A percentile compares a stretch with the other conserved stretches of the same genome.
phyloP scores from a whole-genome alignment of 2,329 filamentous ascomycete genomes.

The Monosporascus sp. region DNA sequence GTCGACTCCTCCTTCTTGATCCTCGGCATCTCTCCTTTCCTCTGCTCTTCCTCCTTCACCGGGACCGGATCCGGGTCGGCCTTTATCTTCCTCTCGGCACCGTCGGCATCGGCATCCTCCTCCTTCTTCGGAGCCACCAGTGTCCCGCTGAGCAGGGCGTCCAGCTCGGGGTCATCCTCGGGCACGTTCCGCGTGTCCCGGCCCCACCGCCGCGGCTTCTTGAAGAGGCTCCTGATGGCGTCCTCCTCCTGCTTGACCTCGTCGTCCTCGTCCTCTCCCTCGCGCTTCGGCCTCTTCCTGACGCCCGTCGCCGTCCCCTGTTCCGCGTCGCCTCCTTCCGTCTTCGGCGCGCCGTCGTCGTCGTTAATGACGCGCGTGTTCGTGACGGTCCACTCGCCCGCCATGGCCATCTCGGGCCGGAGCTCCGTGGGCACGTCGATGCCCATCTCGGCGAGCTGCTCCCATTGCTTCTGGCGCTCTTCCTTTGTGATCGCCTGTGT shows the following conservation, averaged over 20 bases:
- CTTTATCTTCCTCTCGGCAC: background rate
- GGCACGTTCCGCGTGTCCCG: slow-evolving; percentile 45
- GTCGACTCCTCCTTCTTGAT: slow-evolving; percentile 38
- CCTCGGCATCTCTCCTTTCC: slow-evolving; percentile 17
- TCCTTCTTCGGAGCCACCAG: slow-evolving; percentile 26
- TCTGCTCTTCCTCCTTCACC: slow-evolving; percentile 18
- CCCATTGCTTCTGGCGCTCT: slow-evolving; percentile 76
- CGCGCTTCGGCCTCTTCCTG: slow-evolving; percentile 45
- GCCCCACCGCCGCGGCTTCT: slow-evolving; percentile 52
- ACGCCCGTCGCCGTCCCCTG: slow-evolving; percentile 44
- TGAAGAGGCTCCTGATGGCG: slow-evolving; percentile 53
- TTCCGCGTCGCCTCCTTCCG: slow-evolving; percentile 35
- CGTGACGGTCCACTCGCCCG: slow-evolving; percentile 79
- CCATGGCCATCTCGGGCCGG: slow-evolving; percentile 75
- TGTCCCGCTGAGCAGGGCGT: slow-evolving; percentile 48
- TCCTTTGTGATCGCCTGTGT: slow-evolving; percentile 43
- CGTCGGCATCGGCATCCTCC: slow-evolving; percentile 16
- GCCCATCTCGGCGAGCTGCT: slow-evolving; percentile 83
- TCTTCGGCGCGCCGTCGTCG: slow-evolving; percentile 16
- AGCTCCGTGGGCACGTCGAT: slow-evolving; percentile 77
- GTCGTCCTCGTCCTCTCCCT: slow-evolving; percentile 38
- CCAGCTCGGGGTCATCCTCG: slow-evolving; percentile 52
- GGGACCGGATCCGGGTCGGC: slow-evolving; percentile 8
- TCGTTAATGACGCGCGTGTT: slow-evolving; percentile 55
- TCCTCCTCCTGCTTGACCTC: slow-evolving; percentile 58